Evolutionary conservation across 192 early-diverging fungal genomes (phyloP).

Genomic region (Coemansia sp.): DNA sequence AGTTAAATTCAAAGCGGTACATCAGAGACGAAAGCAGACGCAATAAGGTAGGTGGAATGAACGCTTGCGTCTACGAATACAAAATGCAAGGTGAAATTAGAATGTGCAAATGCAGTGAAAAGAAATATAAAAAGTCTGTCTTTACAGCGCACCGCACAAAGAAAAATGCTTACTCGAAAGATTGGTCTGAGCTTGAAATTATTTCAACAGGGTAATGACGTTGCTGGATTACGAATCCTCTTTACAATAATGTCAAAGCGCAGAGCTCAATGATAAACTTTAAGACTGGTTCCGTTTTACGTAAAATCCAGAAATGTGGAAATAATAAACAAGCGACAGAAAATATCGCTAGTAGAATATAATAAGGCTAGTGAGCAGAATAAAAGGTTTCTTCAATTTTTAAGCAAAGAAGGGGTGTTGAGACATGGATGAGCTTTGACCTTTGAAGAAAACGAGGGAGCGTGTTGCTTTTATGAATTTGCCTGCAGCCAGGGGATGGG

Average conservation of each 20-base stretch:
- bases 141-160: background rate
- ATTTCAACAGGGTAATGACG: background rate
- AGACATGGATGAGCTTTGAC: constrained; percentile 1
- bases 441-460: background rate
- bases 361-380: background rate
- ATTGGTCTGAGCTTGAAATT: constrained; percentile 5
- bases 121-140: background rate
- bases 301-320: background rate
- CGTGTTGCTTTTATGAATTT: background rate
- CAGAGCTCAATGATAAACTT: background rate
- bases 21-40: constrained; percentile 1
- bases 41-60: background rate
- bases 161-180: constrained; percentile 1
- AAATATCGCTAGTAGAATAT: background rate
- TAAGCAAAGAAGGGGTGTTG: background rate
- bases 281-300: background rate
- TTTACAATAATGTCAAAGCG: background rate
- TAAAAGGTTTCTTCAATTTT: background rate
- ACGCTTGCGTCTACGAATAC: background rate
- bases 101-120: background rate
- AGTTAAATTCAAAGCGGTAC: constrained; percentile 42
- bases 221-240: background rate
- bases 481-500: background rate
- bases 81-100: constrained; percentile 9
- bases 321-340: background rate